phyloP scores from a whole-genome alignment of 176 grass and related monocot genomes.

The Thalia dealbata region DNA sequence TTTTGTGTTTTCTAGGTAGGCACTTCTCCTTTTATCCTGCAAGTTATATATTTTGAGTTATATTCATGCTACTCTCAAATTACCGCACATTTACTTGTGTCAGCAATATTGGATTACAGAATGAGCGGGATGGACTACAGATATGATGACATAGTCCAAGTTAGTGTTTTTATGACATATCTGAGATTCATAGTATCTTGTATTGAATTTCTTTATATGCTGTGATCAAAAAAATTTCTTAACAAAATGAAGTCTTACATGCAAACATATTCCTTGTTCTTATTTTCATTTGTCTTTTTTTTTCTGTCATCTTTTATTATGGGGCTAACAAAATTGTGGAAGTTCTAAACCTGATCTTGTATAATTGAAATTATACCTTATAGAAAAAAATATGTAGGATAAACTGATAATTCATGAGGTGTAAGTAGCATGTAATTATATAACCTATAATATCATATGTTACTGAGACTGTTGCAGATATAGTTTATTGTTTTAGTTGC shows the following conservation, averaged over 20 bases:
- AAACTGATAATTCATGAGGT: neutral
- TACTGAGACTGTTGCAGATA: neutral
- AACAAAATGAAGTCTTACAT: neutral
- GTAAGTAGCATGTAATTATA: neutral
- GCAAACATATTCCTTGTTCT: neutral
- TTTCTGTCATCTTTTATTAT: neutral
- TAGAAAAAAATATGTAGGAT: neutral
- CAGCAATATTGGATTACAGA: constrained; percentile 69
- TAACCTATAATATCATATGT: neutral
- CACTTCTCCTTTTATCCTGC: constrained; percentile 9
- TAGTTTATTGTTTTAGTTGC: neutral
- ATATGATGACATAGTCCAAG: constrained; percentile 62
- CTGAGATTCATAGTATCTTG: constrained; percentile 16
- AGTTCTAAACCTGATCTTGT: neutral
- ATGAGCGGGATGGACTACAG: constrained; percentile 60
- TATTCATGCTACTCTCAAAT: constrained; percentile 17
- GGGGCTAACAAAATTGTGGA: neutral
- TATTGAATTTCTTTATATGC: constrained; percentile 1
- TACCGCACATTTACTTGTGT: constrained; percentile 29
- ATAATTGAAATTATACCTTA: neutral
- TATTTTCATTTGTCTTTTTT: neutral
- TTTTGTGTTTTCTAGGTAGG: constrained; percentile 33
- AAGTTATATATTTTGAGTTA: constrained; percentile 16
- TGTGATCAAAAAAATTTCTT: neutral
- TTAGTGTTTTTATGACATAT: constrained; percentile 41